Conservation (phyloP, 2,329 filamentous ascomycete species). For the Ophiosphaerella narmari region DNA sequence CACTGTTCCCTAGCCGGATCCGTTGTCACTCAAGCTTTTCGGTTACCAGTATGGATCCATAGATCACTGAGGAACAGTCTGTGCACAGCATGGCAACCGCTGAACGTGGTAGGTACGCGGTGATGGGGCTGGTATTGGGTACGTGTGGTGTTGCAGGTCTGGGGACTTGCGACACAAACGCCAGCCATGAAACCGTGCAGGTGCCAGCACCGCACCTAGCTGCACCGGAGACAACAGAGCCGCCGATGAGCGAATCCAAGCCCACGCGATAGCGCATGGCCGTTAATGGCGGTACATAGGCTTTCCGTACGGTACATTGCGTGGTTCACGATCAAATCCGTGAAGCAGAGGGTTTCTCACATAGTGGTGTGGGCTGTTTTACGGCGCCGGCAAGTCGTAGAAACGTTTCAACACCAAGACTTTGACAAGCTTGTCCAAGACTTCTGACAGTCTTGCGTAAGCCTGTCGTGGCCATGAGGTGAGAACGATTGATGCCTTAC, state of each 20-base stretch:
- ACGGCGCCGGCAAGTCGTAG: conserved; percentile 9
- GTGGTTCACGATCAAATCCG: conserved; percentile 24
- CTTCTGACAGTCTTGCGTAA: background rate
- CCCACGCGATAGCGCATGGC: conserved; percentile 28
- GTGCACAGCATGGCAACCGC: conserved; percentile 34
- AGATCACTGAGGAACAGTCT: conserved; percentile 34
- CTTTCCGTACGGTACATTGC: conserved; percentile 31
- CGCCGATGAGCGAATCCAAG: conserved; percentile 25
- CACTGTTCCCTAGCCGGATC: conserved; percentile 35
- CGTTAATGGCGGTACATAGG: conserved; percentile 31
- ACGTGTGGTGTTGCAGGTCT: conserved; percentile 44
- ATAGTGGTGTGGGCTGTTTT: conserved; percentile 15
- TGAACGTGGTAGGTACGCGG: conserved; percentile 24
- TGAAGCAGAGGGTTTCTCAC: conserved; percentile 24
- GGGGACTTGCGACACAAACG: conserved; percentile 44
- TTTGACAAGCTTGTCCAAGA: conserved; percentile 3
- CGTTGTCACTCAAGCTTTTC: conserved; percentile 40
- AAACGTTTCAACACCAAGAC: conserved; percentile 31
- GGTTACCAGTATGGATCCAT: conserved; percentile 34
- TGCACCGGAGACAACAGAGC: conserved; percentile 37
- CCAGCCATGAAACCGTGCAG: conserved; percentile 39
- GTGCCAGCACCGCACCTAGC: conserved; percentile 35
- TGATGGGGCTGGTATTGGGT: conserved; percentile 35
- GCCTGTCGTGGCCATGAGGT: background rate
- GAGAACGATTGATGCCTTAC: no score